Base-by-base conservation (phyloP, 2,329 filamentous ascomycete genomes). In the Immersiporthe knoxdaviesiana region DNA sequence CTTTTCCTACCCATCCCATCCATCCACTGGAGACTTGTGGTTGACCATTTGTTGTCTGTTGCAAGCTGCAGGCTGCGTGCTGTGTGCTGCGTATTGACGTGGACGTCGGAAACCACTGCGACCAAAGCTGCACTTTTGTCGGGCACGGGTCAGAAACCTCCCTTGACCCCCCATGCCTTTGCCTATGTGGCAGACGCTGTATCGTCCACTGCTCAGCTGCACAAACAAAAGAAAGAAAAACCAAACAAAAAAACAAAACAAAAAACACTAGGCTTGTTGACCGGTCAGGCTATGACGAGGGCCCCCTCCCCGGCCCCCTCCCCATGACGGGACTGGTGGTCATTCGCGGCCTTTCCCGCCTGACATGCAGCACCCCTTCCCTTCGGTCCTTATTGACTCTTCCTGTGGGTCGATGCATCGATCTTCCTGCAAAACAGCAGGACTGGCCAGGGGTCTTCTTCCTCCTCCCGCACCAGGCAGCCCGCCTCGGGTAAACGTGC, bases 81-180 rank as follows among this genome's bases (percentile, higher is more conserved):
- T 52, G 50, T 32, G 21, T 47, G 61, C 62, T 64, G 62, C 62
- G 62, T 52, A 44, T 64, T 41, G 62, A 64, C 62, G 62, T 64
- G 62, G 44, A 50, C 44, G 62, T 30, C 32, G 61, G 41, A 18
- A 47, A 47, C 12, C n/a, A n/a, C 41, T 47, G 61, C 30, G 18
- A 32, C 39, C 50, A 27, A 54, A 16, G 11, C 6, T 54, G 50
- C 50, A 24, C 12, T 21, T 54, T 27, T 27, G n/a, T 56, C 52
- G 52, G 24, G 5, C 10, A 24, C 27, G 27, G 24, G 52, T 10
- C 52, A 30, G 24, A n/a, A n/a, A n/a, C n/a, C n/a, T n/a, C n/a
- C n/a, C n/a, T n/a, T n/a, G n/a, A n/a, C n/a, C n/a, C n/a, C n/a
- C n/a, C n/a, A n/a, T n/a, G n/a, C n/a, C n/a, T n/a, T 56, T 5